Evolutionary conservation across 2,329 filamentous ascomycete species (phyloP), one percentile per base, ranked within the genome.

Genomic region (Colletotrichum horii): DNA sequence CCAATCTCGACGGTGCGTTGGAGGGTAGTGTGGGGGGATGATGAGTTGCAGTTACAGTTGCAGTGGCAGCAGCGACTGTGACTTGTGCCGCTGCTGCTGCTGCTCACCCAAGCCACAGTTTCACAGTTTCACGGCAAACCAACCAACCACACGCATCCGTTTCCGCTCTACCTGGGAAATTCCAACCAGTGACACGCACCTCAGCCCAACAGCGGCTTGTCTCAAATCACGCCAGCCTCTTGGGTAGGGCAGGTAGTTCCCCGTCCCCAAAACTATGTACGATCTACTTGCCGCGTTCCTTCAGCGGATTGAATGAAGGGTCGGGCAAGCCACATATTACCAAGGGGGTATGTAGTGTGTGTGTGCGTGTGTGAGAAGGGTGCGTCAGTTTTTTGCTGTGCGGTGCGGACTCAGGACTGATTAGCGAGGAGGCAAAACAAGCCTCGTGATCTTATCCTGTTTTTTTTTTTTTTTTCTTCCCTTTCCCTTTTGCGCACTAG

Each of bases 1-100:
- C 62, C 55, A 75, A 75, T 75, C 62, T 75, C 72, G 56, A 60
- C 72, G 24, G 34, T 30, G 16, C 34, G 30, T 34, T 30, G n/a
- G 34, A 62, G 34, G 34, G 58, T 62, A 34, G 55, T n/a, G n/a
- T n/a, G 67, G 22, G 55, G 56, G 12, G 52, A 55, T 58, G 36
- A 16, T n/a, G 22, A 15, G 19, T 15, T 56, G 66, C n/a, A 48
- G 58, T 61, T 32, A 26, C 58, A 61, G 30, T 32, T 61, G 24
- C 58, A 61, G 58, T 30, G 28, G 58, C 58, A 28, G 56, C n/a
- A 32, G 19, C 43, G n/a, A 48, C 43, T 48, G 43, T 48, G 43
- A 48, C n/a, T 32, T 32, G 30, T 32, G 30, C 30, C 11, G 30
- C 30, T 32, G 30, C 56, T 64, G 61, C 14, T 22, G 43, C 43